Evolutionary conservation across 2,329 filamentous ascomycete genomes (phyloP).

Genomic region (Colletotrichum sp.): DNA sequence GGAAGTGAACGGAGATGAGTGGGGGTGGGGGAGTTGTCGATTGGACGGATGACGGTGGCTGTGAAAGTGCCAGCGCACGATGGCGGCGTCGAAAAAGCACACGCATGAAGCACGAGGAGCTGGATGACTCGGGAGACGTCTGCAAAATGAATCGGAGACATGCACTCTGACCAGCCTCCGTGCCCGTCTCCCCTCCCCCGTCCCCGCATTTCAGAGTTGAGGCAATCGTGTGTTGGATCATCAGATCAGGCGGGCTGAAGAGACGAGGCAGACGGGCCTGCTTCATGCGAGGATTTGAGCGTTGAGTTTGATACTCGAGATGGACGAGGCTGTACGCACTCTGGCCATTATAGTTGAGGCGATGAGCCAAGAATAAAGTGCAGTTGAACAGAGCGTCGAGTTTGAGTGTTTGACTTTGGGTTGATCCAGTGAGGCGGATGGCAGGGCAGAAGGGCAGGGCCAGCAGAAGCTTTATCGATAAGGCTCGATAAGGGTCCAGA

Average conservation of each 20-base stretch:
- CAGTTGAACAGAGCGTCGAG: background rate
- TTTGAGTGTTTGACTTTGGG: background rate
- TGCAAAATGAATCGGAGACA: conserved; percentile 3
- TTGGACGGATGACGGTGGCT: conserved; percentile 11
- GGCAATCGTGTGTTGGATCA: background rate
- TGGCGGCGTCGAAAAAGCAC: background rate
- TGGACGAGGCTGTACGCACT: background rate
- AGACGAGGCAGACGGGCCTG: background rate
- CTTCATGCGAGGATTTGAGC: background rate
- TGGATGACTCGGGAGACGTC: conserved; percentile 13
- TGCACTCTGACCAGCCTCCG: background rate
- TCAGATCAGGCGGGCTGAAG: background rate
- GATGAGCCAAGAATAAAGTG: background rate
- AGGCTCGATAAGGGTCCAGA: conserved; percentile 4
- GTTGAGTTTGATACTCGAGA: background rate
- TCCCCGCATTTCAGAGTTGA: conserved; percentile 17
- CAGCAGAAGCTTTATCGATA: background rate
- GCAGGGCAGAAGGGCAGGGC: background rate
- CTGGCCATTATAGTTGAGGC: background rate
- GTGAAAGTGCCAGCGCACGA: conserved; percentile 15
- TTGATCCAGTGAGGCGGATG: background rate
- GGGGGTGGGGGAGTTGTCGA: background rate
- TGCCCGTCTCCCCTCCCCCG: background rate
- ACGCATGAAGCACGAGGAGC: background rate
- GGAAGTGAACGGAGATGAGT: background rate